Conservation (phyloP, 805 yeast genomes). For the Monosporozyma yasuniensis region DNA sequence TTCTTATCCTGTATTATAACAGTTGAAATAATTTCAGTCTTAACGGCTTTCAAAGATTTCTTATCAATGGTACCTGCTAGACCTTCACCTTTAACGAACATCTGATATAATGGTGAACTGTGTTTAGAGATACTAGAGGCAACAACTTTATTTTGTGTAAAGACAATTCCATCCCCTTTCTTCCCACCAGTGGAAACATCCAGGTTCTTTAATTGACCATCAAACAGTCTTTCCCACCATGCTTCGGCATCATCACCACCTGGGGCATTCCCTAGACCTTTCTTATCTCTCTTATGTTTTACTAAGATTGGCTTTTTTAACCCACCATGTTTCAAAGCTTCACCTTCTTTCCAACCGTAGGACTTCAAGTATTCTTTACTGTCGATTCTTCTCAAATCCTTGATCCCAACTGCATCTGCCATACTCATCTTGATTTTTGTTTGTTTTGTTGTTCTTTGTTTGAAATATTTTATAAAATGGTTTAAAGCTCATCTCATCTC, state of each 20-base stretch:
- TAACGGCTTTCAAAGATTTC: slow-evolving; percentile 5
- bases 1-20: slow-evolving; percentile 2
- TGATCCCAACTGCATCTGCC: background rate
- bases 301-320: slow-evolving; percentile 78
- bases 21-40: slow-evolving; percentile 2
- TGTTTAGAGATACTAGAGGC: slow-evolving; percentile 41
- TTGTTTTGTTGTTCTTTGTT: background rate
- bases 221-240: slow-evolving; percentile 97
- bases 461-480: background rate
- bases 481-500: background rate
- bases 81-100: slow-evolving; percentile 85
- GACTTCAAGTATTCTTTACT: slow-evolving; percentile 61
- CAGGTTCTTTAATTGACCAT: slow-evolving; percentile 77
- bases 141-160: slow-evolving; percentile 44
- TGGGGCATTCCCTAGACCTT: slow-evolving; percentile 76
- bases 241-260: slow-evolving; percentile 65
- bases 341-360: slow-evolving; percentile 91
- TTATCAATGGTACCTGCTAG: slow-evolving; percentile 63
- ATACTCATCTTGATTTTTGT: background rate
- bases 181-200: slow-evolving; percentile 39
- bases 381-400: slow-evolving; percentile 43
- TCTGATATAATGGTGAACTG: slow-evolving; percentile 65
- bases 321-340: slow-evolving; percentile 73
- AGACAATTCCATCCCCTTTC: slow-evolving; percentile 35
- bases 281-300: slow-evolving; percentile 80